Evolutionary conservation across 2,329 filamentous ascomycete species (phyloP).

Genomic region (Fusarium armeniacum): DNA sequence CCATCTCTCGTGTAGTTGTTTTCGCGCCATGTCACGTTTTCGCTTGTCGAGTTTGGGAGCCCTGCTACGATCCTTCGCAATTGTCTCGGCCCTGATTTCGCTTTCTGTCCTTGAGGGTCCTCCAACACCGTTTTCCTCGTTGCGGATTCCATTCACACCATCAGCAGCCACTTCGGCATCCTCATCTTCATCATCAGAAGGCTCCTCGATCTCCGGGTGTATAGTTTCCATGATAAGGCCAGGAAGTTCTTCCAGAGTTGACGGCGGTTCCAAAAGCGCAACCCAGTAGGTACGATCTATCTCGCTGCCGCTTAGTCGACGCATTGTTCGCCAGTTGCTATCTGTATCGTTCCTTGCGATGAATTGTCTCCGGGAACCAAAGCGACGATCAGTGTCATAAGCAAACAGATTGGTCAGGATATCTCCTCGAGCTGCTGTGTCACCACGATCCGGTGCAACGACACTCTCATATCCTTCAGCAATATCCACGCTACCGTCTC

Average conservation of each 20-base stretch:
- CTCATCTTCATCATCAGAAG: conserved; percentile 50
- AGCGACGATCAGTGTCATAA: conserved; percentile 52
- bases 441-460: conserved; percentile 71
- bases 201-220: conserved; percentile 48
- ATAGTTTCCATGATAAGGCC: conserved; percentile 55
- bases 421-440: conserved; percentile 71
- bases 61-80: conserved; percentile 55
- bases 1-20: conserved; percentile 78
- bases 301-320: conserved; percentile 51
- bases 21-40: conserved; percentile 62
- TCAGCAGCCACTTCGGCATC: conserved; percentile 43
- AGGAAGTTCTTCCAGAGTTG: conserved; percentile 60
- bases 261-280: conserved; percentile 62
- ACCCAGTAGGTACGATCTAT: conserved; percentile 59
- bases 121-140: conserved; percentile 49
- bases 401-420: conserved; percentile 70
- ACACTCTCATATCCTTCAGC: conserved; percentile 69
- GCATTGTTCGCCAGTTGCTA: conserved; percentile 55
- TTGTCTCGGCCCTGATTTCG: conserved; percentile 57
- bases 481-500: conserved; percentile 75
- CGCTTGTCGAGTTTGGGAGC: conserved; percentile 58
- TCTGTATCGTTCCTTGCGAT: conserved; percentile 52
- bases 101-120: conserved; percentile 57
- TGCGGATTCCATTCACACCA: conserved; percentile 46
- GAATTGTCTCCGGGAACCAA: conserved; percentile 50